Base-by-base conservation (phyloP, 1,284 basidiomycete species). In the Papiliotrema flavescens region DNA sequence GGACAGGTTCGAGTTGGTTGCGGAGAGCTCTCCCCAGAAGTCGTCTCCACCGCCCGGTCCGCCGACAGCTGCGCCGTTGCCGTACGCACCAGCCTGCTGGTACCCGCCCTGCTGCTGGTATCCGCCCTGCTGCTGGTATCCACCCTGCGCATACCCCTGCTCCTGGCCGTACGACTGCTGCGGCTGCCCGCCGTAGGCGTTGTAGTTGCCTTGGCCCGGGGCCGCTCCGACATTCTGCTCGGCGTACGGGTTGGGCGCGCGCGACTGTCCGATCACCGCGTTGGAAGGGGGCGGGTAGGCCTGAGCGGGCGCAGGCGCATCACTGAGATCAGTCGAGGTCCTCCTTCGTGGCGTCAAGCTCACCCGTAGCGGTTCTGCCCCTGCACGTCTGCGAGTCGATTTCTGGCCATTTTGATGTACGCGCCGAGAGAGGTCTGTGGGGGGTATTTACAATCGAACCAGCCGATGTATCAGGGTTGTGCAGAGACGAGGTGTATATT, bases 1-100 rank as follows among this genome's bases (percentile, higher is more conserved):
- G 32, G 61, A 61, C 42, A 77, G 56, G n/a, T 63, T 55, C 14
- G 55, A 49, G 47, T 72, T 69, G 43, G 67, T 69, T 3, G 54
- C 35, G 50, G 53, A 67, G 44, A 73, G 56, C 50, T 76, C 70
- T 17, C 57, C 44, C 75, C 75, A 76, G 50, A 77, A 77, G 56
- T 75, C 71, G 15, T 60, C 64, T 19, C 62, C 66, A 14, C 35
- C 55, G 26, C 42, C 63, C 5, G 28, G 28, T 6, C 28, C 28
- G n/a, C 54, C 56, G 5, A 53, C 63, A n/a, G 57, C 63, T 39
- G 53, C 63, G 17, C 59, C 65, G 42, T 43, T 55, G 13, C 45
- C 62, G 39, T 58, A 58, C 7, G 65, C 70, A 5, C 66, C 71
- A 32, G 28, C 28, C 37, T 57, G 56, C 3, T 65, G 63, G 53